These are phyloP conservation scores for Amanita phalloides DNA, from an alignment of 768 basidiomycete genomes.

Conservation along the genomic window DNA sequence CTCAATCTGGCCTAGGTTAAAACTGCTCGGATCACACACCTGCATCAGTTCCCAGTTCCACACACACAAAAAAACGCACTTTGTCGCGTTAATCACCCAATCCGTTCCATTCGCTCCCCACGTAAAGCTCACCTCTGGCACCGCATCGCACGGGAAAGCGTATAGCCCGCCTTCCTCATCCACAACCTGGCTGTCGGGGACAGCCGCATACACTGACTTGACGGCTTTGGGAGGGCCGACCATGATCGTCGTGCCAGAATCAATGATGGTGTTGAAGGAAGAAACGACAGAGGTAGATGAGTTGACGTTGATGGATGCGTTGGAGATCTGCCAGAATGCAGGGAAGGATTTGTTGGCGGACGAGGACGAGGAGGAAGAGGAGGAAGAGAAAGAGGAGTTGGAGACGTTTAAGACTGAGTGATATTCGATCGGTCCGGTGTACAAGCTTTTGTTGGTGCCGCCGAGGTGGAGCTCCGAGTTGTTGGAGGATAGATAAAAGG, in stretches of 20 bases:
- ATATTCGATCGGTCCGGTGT: constrained; percentile 28
- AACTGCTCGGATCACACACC: background rate
- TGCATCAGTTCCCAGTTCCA: background rate
- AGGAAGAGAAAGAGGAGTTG: background rate
- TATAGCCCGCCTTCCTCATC: constrained; percentile 12
- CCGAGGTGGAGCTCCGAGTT: constrained; percentile 38
- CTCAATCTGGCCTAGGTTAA: background rate
- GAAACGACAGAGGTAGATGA: constrained; percentile 10
- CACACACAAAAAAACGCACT: background rate
- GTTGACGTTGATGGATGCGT: constrained; percentile 19
- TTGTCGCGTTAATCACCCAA: background rate
- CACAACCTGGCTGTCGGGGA: constrained; percentile 21
- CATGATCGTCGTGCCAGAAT: constrained; percentile 32
- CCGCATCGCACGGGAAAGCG: background rate
- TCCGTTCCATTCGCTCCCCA: constrained; percentile 1
- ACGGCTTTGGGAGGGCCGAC: constrained; percentile 21
- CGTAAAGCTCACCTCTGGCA: background rate
- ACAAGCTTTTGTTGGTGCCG: constrained; percentile 24
- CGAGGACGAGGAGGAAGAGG: background rate
- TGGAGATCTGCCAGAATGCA: constrained; percentile 21
- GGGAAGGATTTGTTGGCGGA: background rate
- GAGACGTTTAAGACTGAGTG: constrained; percentile 1
- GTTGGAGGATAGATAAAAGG: constrained; percentile 27
- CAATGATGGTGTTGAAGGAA: constrained; percentile 19
- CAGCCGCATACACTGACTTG: constrained; percentile 17